Percentiles rank a stretch among this genome's conserved stretches.
Evolutionary conservation across 2,329 filamentous ascomycete species (phyloP).

Genomic region (Fusarium sp.): DNA sequence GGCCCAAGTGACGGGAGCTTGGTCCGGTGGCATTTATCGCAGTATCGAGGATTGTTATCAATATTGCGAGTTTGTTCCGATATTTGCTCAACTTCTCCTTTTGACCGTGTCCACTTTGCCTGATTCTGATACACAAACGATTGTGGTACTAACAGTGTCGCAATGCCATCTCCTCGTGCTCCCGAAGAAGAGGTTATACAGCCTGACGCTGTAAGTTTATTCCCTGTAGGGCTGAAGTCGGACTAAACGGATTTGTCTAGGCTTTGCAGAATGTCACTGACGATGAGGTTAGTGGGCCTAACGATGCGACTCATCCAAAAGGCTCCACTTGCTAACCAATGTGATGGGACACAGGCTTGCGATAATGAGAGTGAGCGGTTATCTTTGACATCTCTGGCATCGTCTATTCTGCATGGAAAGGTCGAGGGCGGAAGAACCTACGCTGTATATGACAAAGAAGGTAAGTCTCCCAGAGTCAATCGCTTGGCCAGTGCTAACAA

Average conservation of each 20-base stretch:
- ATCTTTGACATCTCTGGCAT: slow-evolving; percentile 40
- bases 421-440: slow-evolving; percentile 46
- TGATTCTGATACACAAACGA: not conserved
- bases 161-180: slow-evolving; percentile 1
- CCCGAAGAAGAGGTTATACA: not conserved
- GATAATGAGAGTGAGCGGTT: slow-evolving; percentile 31
- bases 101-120: not conserved
- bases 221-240: not conserved
- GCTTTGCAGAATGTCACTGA: slow-evolving; percentile 16
- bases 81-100: not conserved
- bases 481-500: not conserved
- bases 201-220: not conserved
- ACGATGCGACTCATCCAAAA: not conserved
- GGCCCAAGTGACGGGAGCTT: not conserved
- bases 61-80: not conserved
- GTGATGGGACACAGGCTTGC: not conserved
- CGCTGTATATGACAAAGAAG: slow-evolving; percentile 48
- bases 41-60: not conserved
- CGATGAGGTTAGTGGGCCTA: slow-evolving; percentile 29
- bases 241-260: slow-evolving; percentile 13
- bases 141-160: not conserved
- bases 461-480: not conserved
- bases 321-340: slow-evolving; percentile 9
- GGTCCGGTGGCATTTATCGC: not conserved
- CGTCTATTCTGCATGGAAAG: slow-evolving; percentile 36